phyloP scores from a whole-genome alignment of 306 rosid genomes.

The Abrus precatorius region DNA sequence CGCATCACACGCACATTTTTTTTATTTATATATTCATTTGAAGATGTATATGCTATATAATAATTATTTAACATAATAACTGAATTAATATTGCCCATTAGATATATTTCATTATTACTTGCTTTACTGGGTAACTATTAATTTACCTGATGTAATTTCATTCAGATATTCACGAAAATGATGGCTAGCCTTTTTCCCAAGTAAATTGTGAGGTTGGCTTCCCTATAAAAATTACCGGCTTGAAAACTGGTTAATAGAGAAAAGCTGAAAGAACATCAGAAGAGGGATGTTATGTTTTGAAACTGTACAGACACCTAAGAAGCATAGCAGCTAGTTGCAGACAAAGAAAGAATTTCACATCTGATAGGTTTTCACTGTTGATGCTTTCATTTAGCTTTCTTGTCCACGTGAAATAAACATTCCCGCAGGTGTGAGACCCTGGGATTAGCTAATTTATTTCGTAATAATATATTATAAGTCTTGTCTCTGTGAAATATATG shows the following conservation, averaged over 20 bases:
- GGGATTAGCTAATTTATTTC: constrained; percentile 3
- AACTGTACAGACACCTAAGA: constrained; percentile 47
- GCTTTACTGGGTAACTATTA: constrained; percentile 30
- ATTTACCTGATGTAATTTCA: constrained; percentile 46
- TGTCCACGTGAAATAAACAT: constrained; percentile 63
- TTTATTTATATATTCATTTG: neutral
- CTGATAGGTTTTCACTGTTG: constrained; percentile 49
- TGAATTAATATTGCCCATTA: neutral
- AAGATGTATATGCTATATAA: neutral
- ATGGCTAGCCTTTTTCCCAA: constrained; percentile 23
- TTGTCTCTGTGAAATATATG: neutral
- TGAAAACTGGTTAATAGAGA: constrained; percentile 40
- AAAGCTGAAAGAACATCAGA: constrained; percentile 42
- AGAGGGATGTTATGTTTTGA: constrained; percentile 30
- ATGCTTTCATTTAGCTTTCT: constrained; percentile 48
- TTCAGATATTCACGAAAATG: constrained; percentile 47
- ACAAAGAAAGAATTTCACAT: constrained; percentile 51
- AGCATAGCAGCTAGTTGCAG: constrained; percentile 16
- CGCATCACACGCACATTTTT: constrained; percentile 17
- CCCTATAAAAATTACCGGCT: constrained; percentile 41
- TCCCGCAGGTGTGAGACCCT: constrained; percentile 31
- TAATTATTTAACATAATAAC: neutral
- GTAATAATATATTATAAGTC: neutral
- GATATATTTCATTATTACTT: neutral
- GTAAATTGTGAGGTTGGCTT: constrained; percentile 35